Evolutionary conservation across 768 basidiomycete genomes (phyloP).

Genomic region (Mycena indigotica): DNA sequence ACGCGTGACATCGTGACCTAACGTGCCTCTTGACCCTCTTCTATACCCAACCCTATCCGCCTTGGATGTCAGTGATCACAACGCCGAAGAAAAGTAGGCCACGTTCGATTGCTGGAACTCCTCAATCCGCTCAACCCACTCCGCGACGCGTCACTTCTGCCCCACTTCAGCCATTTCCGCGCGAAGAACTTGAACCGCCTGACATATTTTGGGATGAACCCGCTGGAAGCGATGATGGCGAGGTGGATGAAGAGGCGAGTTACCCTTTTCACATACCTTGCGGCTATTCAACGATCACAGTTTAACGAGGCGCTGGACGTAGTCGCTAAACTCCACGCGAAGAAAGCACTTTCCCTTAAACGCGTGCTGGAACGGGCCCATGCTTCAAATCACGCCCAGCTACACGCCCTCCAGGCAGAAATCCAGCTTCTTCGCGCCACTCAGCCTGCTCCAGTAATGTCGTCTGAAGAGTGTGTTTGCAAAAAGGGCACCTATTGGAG

Average conservation of each 20-base stretch:
- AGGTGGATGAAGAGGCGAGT: slow-evolving; percentile 72
- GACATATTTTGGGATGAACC: slow-evolving; percentile 74
- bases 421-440: slow-evolving; percentile 59
- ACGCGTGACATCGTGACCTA: no score
- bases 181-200: slow-evolving; percentile 46
- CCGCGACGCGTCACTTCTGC: slow-evolving; percentile 29
- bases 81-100: slow-evolving; percentile 19
- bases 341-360: slow-evolving; percentile 73
- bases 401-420: slow-evolving; percentile 86
- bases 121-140: slow-evolving; percentile 26
- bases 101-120: slow-evolving; percentile 10
- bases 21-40: no score
- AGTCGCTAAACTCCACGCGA: slow-evolving; percentile 45
- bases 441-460: slow-evolving; percentile 25
- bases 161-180: slow-evolving; percentile 37
- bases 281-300: slow-evolving; percentile 11
- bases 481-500: slow-evolving; percentile 67
- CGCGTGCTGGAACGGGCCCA: slow-evolving; percentile 81
- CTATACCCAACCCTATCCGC: no score
- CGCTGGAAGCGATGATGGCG: slow-evolving; percentile 54
- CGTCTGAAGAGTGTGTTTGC: slow-evolving; percentile 21
- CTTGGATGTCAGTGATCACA: not conserved
- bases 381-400: slow-evolving; percentile 74
- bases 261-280: not conserved
- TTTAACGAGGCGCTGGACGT: slow-evolving; percentile 34